Conservation (phyloP, 2,329 filamentous ascomycete species). For the Ceratocystis cubensis region DNA sequence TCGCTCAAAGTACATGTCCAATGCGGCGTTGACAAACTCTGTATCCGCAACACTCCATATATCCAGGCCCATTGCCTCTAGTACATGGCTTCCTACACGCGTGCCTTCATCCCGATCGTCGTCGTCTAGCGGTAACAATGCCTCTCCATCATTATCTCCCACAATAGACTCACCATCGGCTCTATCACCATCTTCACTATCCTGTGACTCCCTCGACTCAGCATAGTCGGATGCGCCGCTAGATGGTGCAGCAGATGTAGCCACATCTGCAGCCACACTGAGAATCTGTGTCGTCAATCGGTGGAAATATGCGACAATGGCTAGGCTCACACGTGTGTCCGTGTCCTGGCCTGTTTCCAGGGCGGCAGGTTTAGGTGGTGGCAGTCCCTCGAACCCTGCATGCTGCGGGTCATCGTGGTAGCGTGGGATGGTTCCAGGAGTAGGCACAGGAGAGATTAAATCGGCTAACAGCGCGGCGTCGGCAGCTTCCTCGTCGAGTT, state of each 20-base stretch:
- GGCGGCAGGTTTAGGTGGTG: not conserved
- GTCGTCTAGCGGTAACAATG: slow-evolving; percentile 28
- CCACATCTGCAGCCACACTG: slow-evolving; percentile 47
- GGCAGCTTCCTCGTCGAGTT: slow-evolving; percentile 44
- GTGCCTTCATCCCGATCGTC: slow-evolving; percentile 26
- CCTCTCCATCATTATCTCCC: slow-evolving; percentile 28
- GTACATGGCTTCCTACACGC: slow-evolving; percentile 48
- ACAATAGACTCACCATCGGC: slow-evolving; percentile 9
- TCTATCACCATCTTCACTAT: slow-evolving; percentile 25
- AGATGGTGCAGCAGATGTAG: slow-evolving; percentile 35
- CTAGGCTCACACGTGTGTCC: slow-evolving; percentile 48
- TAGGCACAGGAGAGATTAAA: slow-evolving; percentile 30
- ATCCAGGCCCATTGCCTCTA: slow-evolving; percentile 63
- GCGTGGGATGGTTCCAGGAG: slow-evolving; percentile 7
- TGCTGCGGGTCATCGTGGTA: not conserved
- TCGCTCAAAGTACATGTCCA: slow-evolving; percentile 53
- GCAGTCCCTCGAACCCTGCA: not conserved
- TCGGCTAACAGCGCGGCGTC: slow-evolving; percentile 46
- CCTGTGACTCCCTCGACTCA: slow-evolving; percentile 26
- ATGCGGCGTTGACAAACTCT: slow-evolving; percentile 52
- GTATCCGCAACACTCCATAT: slow-evolving; percentile 61
- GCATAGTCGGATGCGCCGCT: slow-evolving; percentile 26
- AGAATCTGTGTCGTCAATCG: slow-evolving; percentile 57
- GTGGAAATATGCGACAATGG: slow-evolving; percentile 71
- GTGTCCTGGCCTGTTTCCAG: slow-evolving; percentile 26